Evolutionary conservation across 257 asterid genomes (phyloP), one percentile per base, ranked within the genome.

Genomic region (Echium plantagineum): DNA sequence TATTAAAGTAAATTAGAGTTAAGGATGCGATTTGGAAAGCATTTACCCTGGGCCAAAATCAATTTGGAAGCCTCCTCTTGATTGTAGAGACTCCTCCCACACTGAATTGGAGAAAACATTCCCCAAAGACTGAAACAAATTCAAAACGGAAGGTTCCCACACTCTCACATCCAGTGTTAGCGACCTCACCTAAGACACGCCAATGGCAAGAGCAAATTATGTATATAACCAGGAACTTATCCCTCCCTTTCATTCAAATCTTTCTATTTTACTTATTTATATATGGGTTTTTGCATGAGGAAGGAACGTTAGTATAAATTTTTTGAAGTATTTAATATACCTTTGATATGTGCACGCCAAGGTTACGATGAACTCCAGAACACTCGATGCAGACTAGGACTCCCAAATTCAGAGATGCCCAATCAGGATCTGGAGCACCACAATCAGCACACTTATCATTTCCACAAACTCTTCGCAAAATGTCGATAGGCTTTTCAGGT

Each of bases 281-380:
- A 7, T 35, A 7, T 35, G 46, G 46, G 4, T 28, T 28, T 35
- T 35, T 35, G 46, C 57, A 53, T 19, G 3, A 6, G 3, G 58
- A 60, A 5, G 8, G 26, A 58, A 57, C 21, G 52, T 28, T 22
- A 52, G 31, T 55, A 67, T 58, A 31, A 5, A 24, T 47, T 30
- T 21, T 13, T 56, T 16, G 6, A 56, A 26, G 19, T 21, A 28
- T 1, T 4, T 21, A 55, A 52, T 58, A 65, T 78, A 94, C 99
- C 99, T 94, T 94, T 59, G 99, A 94, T 77, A 94, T 83, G 79
- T 94, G 99, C 70, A 89, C 99, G 28, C 99, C 99, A 65, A 94
- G 96, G 72, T 94, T 94, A 57, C 99, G 96, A 72, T 94, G 99
- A 70, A 94, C 99, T 21, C 99, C 99, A 1, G 99, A 94, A 81